Evolutionary conservation across 371 early-diverging fungal species (phyloP).

Genomic region (Lichtheimia ornata): DNA sequence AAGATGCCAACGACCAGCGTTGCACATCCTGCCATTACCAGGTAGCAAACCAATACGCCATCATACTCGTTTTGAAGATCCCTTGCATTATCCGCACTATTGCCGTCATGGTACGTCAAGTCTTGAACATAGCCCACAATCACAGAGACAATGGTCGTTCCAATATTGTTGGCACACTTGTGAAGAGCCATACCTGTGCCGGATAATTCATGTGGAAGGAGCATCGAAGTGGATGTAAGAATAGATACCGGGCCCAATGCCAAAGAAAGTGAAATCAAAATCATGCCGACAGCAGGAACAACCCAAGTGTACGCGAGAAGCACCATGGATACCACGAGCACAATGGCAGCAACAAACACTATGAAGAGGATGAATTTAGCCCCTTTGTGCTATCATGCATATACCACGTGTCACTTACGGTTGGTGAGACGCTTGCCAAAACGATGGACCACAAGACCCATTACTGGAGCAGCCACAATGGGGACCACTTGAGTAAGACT

Average conservation of each 20-base stretch:
- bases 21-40: slow-evolving; percentile 31
- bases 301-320: slow-evolving; percentile 39
- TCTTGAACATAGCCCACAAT: slow-evolving; percentile 56
- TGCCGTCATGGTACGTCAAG: slow-evolving; percentile 43
- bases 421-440: slow-evolving; percentile 47
- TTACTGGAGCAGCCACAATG: slow-evolving; percentile 49
- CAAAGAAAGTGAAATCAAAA: slow-evolving; percentile 45
- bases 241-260: slow-evolving; percentile 48
- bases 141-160: slow-evolving; percentile 48
- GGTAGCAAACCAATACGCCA: slow-evolving; percentile 44
- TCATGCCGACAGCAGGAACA: slow-evolving; percentile 47
- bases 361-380: background rate
- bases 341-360: slow-evolving; percentile 35
- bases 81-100: slow-evolving; percentile 28
- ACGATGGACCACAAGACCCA: slow-evolving; percentile 55
- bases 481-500: slow-evolving; percentile 57
- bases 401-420: slow-evolving; percentile 20
- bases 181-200: slow-evolving; percentile 54
- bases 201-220: slow-evolving; percentile 41
- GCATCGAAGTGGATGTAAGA: slow-evolving; percentile 37
- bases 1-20: slow-evolving; percentile 25
- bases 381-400: background rate
- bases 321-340: slow-evolving; percentile 34
- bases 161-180: slow-evolving; percentile 51
- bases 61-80: slow-evolving; percentile 39